Percentiles rank a stretch among this genome's conserved stretches.
Conservation (phyloP, 1,284 basidiomycete genomes). For the Ceratobasidium sp. region DNA sequence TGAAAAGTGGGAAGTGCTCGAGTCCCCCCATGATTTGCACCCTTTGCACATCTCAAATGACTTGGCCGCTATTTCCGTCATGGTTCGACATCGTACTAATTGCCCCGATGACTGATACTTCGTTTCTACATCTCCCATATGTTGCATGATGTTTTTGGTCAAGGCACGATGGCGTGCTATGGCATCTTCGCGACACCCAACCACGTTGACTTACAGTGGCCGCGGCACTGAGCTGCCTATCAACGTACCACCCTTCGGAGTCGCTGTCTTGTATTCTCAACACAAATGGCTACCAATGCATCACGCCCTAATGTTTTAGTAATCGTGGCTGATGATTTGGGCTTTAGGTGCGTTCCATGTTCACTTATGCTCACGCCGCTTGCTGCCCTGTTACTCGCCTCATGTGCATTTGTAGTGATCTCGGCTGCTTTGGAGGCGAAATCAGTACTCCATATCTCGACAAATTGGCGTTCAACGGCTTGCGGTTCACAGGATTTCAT, state of each 20-base stretch:
- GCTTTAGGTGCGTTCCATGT: neutral
- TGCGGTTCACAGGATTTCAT: conserved; percentile 19
- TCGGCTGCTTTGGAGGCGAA: conserved; percentile 22
- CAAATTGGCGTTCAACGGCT: neutral
- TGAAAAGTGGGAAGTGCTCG: no score
- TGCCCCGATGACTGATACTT: no score
- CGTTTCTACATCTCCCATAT: no score
- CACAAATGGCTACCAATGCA: neutral
- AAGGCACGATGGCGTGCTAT: neutral
- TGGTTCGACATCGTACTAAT: no score
- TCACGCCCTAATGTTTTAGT: conserved; percentile 4
- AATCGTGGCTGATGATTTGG: conserved; percentile 14
- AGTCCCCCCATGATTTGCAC: no score
- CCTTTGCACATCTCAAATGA: no score
- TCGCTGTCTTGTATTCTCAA: no score
- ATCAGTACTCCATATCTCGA: neutral
- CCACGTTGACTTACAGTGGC: neutral
- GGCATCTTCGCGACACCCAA: neutral
- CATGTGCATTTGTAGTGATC: conserved; percentile 2
- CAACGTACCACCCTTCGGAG: no score
- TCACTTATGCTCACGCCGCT: no score
- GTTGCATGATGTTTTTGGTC: no score
- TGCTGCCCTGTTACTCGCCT: no score
- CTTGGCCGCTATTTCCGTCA: no score
- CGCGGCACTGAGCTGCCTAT: neutral